Evolutionary conservation across 805 yeast species (phyloP), one percentile per base, ranked within the genome.

Genomic region (Candida morakotiae): DNA sequence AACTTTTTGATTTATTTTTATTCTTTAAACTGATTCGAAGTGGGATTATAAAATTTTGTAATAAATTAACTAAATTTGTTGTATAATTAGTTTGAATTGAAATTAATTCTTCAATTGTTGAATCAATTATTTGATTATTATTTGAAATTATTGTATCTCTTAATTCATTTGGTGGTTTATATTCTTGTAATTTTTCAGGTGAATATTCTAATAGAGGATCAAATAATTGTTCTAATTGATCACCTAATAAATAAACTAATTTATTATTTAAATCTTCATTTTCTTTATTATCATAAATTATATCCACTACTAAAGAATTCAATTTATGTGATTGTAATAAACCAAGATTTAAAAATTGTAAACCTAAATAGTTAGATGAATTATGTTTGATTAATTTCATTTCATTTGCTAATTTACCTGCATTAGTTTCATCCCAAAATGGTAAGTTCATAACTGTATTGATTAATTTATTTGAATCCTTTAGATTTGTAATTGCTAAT

Each of bases 201-300:
- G 94, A 85, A 55, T 91, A 91, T 58, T 89, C 97, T 4, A 86
- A 72, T 38, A 88, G 61, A 1, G 97, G 96, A 51, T 91, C 94
- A 58, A 91, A 91, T 26, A 91, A 60, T 48, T 83, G 91, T 45
- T 89, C 96, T 28, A 87, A 62, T 56, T 89, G 97, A 28, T 81
- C 81, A 1, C 98, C 98, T 5, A 91, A 60, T 24, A 83, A 56
- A 42, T 72, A 82, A 0, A 88, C 96, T 15, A 91, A 56, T 40
- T 71, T 77, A 52, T 89, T 88, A 57, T 89, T 91, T 11, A 73
- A 64, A 31, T 83, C 86, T 3, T 38, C 38, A 9, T 47, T 38
- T 9, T 68, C 56, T 42, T 77, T 73, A 39, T 74, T 75, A 39
- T 62, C 62, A 55, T 89, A 89, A 1, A 89, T 70, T 3, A 87